Percentiles rank a stretch among this genome's conserved stretches.
These are phyloP conservation scores for Acacia concinna DNA, from an alignment of 331 rosid genomes.

Conservation along the genomic window DNA sequence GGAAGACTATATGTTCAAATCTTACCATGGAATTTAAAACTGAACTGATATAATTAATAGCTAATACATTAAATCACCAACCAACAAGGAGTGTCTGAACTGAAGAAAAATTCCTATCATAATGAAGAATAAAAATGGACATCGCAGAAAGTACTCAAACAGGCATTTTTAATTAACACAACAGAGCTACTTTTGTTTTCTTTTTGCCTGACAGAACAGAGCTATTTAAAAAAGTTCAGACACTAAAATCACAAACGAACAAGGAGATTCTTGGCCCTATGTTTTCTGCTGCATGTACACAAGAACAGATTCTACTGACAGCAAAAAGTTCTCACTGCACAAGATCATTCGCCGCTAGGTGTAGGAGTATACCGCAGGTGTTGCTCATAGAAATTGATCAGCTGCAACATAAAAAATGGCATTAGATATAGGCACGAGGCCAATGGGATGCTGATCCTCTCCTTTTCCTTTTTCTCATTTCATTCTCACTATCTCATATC, in stretches of 20 bases:
- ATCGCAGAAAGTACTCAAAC: slow-evolving; percentile 3
- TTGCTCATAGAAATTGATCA: slow-evolving; percentile 88
- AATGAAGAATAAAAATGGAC: slow-evolving; percentile 19
- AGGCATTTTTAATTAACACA: no score
- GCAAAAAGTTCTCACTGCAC: slow-evolving; percentile 31
- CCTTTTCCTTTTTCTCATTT: no score
- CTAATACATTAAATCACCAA: not conserved
- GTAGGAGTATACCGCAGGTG: slow-evolving; percentile 76
- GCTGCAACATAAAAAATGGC: slow-evolving; percentile 44
- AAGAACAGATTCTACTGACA: slow-evolving; percentile 31
- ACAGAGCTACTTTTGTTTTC: no score
- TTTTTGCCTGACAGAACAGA: no score
- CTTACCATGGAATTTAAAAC: not conserved
- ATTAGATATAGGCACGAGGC: slow-evolving; percentile 1
- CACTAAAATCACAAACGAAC: slow-evolving; percentile 15
- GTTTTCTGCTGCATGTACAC: slow-evolving; percentile 43
- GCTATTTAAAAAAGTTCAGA: slow-evolving; percentile 17
- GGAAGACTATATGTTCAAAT: no score
- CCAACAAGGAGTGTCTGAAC: not conserved
- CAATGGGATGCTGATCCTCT: not conserved
- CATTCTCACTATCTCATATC: no score
- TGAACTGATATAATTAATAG: not conserved
- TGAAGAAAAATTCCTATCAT: slow-evolving; percentile 9
- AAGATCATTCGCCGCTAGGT: slow-evolving; percentile 30
- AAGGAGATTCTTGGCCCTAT: slow-evolving; percentile 32